These are phyloP conservation scores for Heritiera littoralis DNA, from an alignment of 345 rosid species.

Conservation along the genomic window DNA sequence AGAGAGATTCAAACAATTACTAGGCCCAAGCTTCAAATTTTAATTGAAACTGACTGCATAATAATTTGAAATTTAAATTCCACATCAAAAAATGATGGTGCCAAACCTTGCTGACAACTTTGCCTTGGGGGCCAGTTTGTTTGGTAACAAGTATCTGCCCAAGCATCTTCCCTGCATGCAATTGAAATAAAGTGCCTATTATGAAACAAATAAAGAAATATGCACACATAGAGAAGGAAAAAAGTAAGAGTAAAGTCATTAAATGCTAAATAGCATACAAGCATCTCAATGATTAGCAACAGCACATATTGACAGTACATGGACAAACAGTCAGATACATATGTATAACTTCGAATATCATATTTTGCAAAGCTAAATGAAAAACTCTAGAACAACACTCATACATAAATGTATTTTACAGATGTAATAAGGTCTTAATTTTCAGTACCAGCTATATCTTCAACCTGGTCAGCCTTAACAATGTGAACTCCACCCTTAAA, in stretches of 20 bases:
- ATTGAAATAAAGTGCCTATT: conserved; percentile 13
- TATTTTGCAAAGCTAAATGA: neutral
- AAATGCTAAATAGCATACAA: neutral
- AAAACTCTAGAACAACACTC: neutral
- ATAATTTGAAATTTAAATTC: neutral
- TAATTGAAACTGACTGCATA: neutral
- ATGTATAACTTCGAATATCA: neutral
- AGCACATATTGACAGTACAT: neutral
- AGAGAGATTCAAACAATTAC: conserved; percentile 4
- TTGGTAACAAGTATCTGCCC: conserved; percentile 97
- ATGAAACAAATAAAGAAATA: neutral
- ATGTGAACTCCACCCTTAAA: conserved; percentile 95
- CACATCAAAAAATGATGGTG: neutral
- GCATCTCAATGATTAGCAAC: neutral
- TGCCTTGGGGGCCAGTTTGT: conserved; percentile 97
- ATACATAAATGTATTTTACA: neutral
- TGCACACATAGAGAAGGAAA: neutral
- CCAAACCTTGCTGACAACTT: conserved; percentile 97
- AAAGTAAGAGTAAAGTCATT: neutral
- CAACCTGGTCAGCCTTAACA: conserved; percentile 68
- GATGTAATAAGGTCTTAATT: neutral
- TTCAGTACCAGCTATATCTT: conserved; percentile 71
- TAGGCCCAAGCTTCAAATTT: neutral
- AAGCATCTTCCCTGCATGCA: conserved; percentile 81
- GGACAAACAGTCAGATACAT: neutral